Conservation (phyloP, 2,329 filamentous ascomycete genomes). For the Diaporthe vaccinii region DNA sequence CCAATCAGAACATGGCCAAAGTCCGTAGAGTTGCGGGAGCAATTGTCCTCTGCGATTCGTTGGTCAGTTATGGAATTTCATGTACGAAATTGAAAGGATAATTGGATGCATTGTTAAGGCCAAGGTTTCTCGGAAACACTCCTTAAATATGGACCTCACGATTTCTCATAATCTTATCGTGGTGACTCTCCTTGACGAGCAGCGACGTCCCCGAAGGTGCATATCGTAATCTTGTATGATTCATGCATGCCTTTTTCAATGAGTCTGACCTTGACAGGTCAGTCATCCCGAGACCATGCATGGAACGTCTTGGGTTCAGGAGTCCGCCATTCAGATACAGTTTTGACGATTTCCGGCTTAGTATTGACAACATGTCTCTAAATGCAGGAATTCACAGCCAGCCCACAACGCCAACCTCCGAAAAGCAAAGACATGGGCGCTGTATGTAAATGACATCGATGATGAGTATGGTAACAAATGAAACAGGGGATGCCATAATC, state of each 20-base stretch:
- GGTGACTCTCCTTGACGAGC: neutral
- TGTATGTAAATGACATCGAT: neutral
- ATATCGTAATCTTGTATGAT: neutral
- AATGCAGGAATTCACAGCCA: neutral
- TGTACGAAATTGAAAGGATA: too few species aligned
- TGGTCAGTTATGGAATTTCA: neutral
- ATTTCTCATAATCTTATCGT: neutral
- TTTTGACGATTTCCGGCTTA: neutral
- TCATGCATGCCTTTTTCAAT: neutral
- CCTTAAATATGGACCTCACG: neutral
- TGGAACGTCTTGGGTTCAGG: neutral
- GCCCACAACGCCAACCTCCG: neutral
- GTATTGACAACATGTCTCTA: neutral
- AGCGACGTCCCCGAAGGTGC: neutral
- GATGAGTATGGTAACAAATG: slow-evolving; percentile 9
- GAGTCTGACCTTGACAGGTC: neutral
- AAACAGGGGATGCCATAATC: neutral
- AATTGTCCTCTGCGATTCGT: neutral
- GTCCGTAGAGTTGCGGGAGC: too few species aligned
- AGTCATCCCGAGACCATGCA: too few species aligned
- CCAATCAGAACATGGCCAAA: neutral
- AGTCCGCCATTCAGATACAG: neutral
- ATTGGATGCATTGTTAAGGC: neutral
- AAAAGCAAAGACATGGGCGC: neutral
- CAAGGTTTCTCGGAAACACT: neutral